Evolutionary conservation across 192 early-diverging fungal species (phyloP), one percentile per base, ranked within the genome.

Genomic region (Linnemannia zychae): DNA sequence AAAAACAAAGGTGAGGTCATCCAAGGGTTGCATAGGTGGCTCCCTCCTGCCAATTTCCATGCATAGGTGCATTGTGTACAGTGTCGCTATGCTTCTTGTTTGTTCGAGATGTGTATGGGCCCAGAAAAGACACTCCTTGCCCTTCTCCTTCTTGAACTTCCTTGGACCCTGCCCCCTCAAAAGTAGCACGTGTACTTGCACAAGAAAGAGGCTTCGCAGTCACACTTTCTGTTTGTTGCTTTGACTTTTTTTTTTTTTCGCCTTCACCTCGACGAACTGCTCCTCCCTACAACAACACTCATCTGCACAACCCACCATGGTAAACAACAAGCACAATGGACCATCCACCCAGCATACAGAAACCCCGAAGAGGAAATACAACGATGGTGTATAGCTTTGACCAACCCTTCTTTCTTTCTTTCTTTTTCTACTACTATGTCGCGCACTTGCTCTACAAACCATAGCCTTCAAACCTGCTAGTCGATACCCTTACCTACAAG

Each of bases 401-500:
- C 57, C 12, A 13, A 31, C 28, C 16, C 20, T 20, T 18, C 50
- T 20, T 20, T 52, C 50, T 3, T 24, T 24, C 52, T 57, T 24
- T 57, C 52, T 24, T 57, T 20, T 47, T 12, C 46, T 47, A 4
- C 46, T 49, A 49, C 48, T 49, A 11, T 49, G 13, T 49, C 17
- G 9, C 17, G 48, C 48, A 15, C 48, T 47, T n/a, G 12, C 57
- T 4, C 57, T 28, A 12, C 57, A 31, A 4, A 28, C 15, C 9
- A 34, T 71, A 80, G 84, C 66, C 87, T 78, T 24, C 69, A 68
- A 71, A 53, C n/a, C 37, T 84, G 16, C 81, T 86, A 49, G 87
- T 87, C 31, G 81, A 87, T 49, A 76, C 87, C 22, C 78, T 91
- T 48, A 48, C 71, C 4, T 93, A 93, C 76, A 81, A 89, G 68